Percentiles rank a stretch among this genome's conserved stretches.
Conservation (phyloP, 257 asterid genomes). For the Jaltomata sinuosa region DNA sequence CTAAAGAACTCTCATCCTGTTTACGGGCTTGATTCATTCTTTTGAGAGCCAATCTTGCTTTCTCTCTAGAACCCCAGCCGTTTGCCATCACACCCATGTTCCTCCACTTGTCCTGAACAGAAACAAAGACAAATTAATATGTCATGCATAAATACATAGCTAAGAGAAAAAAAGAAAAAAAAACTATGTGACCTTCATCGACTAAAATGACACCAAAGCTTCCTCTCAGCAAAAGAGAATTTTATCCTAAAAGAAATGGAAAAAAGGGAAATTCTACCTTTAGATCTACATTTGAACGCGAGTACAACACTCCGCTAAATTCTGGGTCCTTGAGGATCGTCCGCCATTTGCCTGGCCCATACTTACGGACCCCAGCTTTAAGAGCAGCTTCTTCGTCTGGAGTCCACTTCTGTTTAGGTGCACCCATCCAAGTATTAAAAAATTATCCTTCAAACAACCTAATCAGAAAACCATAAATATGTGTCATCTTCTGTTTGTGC, state of each 20-base stretch:
- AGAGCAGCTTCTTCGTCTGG: constrained; percentile 98
- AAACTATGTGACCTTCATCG: background rate
- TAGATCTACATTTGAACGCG: constrained; percentile 93
- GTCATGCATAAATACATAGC: background rate
- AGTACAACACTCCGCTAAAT: constrained; percentile 61
- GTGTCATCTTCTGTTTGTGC: background rate
- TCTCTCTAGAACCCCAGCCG: constrained; percentile 88
- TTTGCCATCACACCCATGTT: constrained; percentile 95
- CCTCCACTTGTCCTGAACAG: constrained; percentile 91
- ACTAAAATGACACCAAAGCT: background rate
- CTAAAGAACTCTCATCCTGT: constrained; percentile 51
- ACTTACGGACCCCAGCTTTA: constrained; percentile 87
- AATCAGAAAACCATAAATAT: background rate
- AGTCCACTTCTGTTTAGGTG: constrained; percentile 98
- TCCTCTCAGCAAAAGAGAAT: background rate
- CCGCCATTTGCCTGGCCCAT: constrained; percentile 96
- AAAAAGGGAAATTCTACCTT: constrained; percentile 40
- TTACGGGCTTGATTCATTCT: constrained; percentile 51
- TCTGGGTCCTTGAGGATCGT: constrained; percentile 92
- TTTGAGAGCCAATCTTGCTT: constrained; percentile 68
- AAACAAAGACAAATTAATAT: constrained; percentile 10
- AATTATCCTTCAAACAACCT: background rate
- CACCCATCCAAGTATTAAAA: constrained; percentile 52
- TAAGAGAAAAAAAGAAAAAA: background rate
- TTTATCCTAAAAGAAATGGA: background rate